Evolutionary conservation across 345 rosid genomes (phyloP), one percentile per base, ranked within the genome.

Genomic region (Salix koriyanagi): DNA sequence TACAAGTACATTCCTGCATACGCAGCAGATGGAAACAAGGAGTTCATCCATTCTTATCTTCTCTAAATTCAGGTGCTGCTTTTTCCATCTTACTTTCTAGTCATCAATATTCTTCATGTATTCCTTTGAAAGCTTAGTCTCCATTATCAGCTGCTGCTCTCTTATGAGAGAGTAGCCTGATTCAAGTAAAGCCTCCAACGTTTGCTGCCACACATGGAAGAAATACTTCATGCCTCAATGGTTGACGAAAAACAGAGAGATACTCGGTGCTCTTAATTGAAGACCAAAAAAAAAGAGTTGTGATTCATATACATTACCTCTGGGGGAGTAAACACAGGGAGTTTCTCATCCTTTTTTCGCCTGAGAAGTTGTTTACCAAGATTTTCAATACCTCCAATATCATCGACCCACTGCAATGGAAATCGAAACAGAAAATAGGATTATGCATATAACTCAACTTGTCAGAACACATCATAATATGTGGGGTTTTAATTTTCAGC

Each of bases 121-220:
- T 83, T 91, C 93, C 85, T 89, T 95, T 5, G 97, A 90, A 71
- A 93, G 97, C 84, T 90, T 95, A n/a, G 87, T 84, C 71, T 87
- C 87, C 92, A 83, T 88, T 70, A 93, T 82, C 77, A 93, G 88
- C 74, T 88, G 87, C 79, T 95, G 97, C 69, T 95, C 97, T 76
- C 75, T 88, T 32, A 88, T 58, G 54, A 95, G 93, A 74, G 97
- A 89, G 79, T 91, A 80, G 34, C 99, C 99, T 12, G 99, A 90
- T 85, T 94, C 96, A 32, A 95, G 85, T 82, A 95, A 89, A 70
- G 91, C 96, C 76, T 92, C 99, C 85, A 91, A n/a, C 16, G 97
- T 91, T 95, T 93, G 96, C 99, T 92, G 92, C 75, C 67, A 81
- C 66, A 42, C 67, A 69, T 15, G 12, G 26, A 71, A 67, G 74